Evolutionary conservation across 768 basidiomycete species (phyloP).

Genomic region (Serendipita sp.): DNA sequence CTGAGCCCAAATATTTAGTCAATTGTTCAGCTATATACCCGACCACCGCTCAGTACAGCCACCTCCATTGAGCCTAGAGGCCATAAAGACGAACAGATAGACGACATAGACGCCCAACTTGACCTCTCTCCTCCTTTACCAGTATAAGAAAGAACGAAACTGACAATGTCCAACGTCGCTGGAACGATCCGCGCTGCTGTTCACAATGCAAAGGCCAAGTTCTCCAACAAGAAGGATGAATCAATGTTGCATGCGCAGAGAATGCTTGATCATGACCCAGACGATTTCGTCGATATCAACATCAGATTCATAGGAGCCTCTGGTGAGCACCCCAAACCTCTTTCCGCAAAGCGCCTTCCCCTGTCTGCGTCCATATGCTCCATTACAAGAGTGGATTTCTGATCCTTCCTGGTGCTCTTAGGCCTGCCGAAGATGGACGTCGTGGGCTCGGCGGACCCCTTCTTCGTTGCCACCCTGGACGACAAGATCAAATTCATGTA

Average conservation of each 20-base stretch:
- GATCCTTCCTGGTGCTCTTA: neutral
- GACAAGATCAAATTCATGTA: constrained; percentile 43
- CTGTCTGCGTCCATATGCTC: neutral
- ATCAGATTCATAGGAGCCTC: constrained; percentile 55
- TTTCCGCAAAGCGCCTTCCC: too few relatives aligned
- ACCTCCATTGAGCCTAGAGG: neutral
- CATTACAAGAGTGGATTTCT: neutral
- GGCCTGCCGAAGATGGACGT: constrained; percentile 53
- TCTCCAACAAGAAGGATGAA: neutral
- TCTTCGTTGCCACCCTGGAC: constrained; percentile 55
- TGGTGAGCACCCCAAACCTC: constrained; percentile 14
- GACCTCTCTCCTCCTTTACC: neutral
- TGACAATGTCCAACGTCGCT: neutral
- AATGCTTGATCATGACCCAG: neutral
- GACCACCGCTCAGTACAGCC: neutral
- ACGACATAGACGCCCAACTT: neutral
- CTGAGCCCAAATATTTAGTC: neutral
- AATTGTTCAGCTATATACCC: neutral
- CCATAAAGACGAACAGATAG: neutral
- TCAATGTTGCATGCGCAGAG: neutral
- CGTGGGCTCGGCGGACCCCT: constrained; percentile 47
- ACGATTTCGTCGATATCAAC: constrained; percentile 9
- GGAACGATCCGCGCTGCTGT: neutral
- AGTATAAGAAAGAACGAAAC: neutral
- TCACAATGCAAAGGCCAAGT: neutral